Evolutionary conservation across 208 protist genomes (phyloP).

Genomic region (Wallacemonas collosoma): DNA sequence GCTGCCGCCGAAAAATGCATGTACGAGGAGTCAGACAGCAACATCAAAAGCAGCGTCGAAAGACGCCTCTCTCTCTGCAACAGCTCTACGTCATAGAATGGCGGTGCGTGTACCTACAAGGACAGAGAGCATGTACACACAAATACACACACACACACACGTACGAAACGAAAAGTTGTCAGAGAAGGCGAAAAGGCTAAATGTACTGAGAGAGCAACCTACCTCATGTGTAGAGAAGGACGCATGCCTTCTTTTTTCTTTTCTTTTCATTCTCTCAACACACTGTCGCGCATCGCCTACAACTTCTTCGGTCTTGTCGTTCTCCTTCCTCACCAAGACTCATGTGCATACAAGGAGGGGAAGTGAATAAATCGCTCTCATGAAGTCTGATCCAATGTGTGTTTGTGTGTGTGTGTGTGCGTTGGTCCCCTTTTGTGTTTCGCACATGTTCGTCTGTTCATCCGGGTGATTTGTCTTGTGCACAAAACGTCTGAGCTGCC

Average conservation of each 20-base stretch:
- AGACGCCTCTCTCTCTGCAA: no score
- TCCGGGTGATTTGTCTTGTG: background rate
- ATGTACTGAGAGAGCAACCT: background rate
- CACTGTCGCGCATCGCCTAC: background rate
- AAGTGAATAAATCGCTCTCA: background rate
- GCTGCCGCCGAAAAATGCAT: no score
- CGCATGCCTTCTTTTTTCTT: background rate
- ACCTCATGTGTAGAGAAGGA: background rate
- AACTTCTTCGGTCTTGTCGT: background rate
- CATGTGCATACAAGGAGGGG: background rate
- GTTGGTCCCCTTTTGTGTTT: background rate
- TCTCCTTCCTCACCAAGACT: constrained; percentile 3
- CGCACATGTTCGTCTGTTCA: constrained; percentile 12
- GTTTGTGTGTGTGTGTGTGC: no score
- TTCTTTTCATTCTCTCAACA: background rate
- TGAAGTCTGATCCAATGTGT: background rate
- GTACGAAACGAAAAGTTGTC: no score
- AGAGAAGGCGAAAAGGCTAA: no score
- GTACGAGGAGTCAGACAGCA: no score
- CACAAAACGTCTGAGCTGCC: background rate
- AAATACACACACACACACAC: no score
- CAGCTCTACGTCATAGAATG: background rate
- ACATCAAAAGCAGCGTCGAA: no score
- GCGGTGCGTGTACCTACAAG: no score
- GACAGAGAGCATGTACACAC: no score